A percentile compares a stretch with the other conserved stretches of the same genome.
Conservation (phyloP, 2,329 filamentous ascomycete species). For the Rosellinia necatrix region DNA sequence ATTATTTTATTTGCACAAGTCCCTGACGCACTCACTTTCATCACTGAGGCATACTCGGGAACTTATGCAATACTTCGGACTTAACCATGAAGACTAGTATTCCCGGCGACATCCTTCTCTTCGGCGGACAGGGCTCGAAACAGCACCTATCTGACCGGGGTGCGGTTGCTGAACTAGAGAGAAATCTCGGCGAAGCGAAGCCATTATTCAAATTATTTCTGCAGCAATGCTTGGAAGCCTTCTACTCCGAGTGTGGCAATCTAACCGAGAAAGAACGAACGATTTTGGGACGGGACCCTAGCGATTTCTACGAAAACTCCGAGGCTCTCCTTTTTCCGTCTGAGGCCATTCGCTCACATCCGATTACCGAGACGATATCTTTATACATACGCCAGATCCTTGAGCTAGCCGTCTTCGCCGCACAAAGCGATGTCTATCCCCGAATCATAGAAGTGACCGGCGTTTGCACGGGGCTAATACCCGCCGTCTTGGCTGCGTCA, state of each 20-base stretch:
- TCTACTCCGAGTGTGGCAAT: conserved; percentile 6
- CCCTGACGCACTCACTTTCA: neutral
- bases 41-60: neutral
- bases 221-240: conserved; percentile 14
- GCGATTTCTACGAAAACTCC: neutral
- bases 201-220: conserved; percentile 1
- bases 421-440: neutral
- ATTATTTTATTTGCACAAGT: neutral
- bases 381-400: conserved; percentile 17
- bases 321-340: conserved; percentile 11
- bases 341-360: conserved; percentile 6
- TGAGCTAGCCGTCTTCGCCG: conserved; percentile 1
- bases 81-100: neutral
- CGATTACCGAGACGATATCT: conserved; percentile 13
- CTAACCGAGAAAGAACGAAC: conserved; percentile 4
- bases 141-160: conserved; percentile 8
- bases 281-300: conserved; percentile 1
- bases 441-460: conserved; percentile 3
- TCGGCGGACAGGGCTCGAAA: conserved; percentile 17
- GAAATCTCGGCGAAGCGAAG: neutral
- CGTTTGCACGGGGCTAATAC: conserved; percentile 18
- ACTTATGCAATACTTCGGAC: neutral
- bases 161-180: conserved; percentile 1
- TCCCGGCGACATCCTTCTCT: conserved; percentile 16
- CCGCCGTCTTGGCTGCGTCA: conserved; percentile 13